Percentiles rank a stretch among this genome's conserved stretches.
Conservation (phyloP, 1,284 basidiomycete genomes). For the Sanguinoderma infundibulare region DNA sequence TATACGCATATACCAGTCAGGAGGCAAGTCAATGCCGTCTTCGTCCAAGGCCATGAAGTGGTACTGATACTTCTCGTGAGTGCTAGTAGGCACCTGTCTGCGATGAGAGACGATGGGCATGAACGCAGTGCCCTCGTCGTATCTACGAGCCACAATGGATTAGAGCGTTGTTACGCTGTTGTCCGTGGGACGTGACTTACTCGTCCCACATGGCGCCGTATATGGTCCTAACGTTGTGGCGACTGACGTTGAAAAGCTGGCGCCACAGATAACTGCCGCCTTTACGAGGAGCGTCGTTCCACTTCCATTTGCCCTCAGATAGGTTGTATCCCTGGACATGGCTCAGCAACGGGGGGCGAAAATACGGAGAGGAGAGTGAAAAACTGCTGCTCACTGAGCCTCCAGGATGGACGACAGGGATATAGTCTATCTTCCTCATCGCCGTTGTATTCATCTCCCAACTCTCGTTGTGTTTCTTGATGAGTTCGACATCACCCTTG, state of each 20-base stretch:
- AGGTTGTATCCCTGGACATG: conserved; percentile 62
- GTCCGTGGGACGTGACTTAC: conserved; percentile 44
- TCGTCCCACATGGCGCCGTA: conserved; percentile 88
- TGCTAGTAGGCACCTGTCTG: conserved; percentile 59
- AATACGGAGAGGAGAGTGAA: background rate
- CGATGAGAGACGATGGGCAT: conserved; percentile 68
- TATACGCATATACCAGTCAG: conserved; percentile 85
- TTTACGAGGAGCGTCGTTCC: conserved; percentile 67
- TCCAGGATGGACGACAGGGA: conserved; percentile 76
- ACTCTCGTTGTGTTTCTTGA: conserved; percentile 52
- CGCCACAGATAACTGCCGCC: conserved; percentile 78
- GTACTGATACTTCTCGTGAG: conserved; percentile 53
- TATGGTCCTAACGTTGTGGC: conserved; percentile 64
- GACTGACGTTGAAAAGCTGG: conserved; percentile 68
- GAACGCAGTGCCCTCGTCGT: conserved; percentile 80
- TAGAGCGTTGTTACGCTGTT: background rate
- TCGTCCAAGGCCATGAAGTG: conserved; percentile 71
- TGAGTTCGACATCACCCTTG: conserved; percentile 61
- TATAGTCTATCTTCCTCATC: conserved; percentile 66
- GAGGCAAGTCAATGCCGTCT: conserved; percentile 72
- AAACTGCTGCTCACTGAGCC: conserved; percentile 60
- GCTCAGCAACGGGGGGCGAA: background rate
- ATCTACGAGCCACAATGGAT: conserved; percentile 47
- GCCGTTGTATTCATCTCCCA: conserved; percentile 37
- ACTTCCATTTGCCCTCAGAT: conserved; percentile 66